Percentiles rank a stretch among this genome's conserved stretches.
Conservation (phyloP, 129 eudicot genomes). For the Helianthus tuberosus region DNA sequence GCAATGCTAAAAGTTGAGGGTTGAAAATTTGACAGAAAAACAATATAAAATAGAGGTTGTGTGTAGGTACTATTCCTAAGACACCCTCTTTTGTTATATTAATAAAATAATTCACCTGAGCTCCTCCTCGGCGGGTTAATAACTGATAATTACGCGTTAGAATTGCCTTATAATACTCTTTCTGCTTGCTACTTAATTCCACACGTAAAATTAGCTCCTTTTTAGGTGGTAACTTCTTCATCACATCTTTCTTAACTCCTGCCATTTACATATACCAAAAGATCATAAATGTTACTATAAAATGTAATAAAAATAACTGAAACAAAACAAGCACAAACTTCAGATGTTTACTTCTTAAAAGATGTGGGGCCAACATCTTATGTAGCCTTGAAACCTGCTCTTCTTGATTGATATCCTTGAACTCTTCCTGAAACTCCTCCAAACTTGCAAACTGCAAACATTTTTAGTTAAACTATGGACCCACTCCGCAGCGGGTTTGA, state of each 20-base stretch:
- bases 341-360: conserved; percentile 76
- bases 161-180: conserved; percentile 96
- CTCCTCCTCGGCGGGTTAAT: conserved; percentile 96
- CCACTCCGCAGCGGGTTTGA: no score
- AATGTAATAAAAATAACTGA: background rate
- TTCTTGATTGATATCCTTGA: conserved; percentile 95
- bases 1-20: no score
- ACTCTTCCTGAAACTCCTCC: conserved; percentile 98
- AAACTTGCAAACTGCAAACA: conserved; percentile 81
- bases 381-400: conserved; percentile 98
- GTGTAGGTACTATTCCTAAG: no score
- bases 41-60: no score
- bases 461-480: background rate
- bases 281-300: background rate
- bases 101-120: conserved; percentile 57
- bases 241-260: conserved; percentile 98
- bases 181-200: conserved; percentile 96
- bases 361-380: conserved; percentile 99
- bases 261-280: conserved; percentile 28
- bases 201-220: conserved; percentile 96
- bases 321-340: conserved; percentile 24
- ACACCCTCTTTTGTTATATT: no score
- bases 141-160: conserved; percentile 95
- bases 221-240: conserved; percentile 95
- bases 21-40: no score